These are phyloP conservation scores for Aspergillus novoparasiticus DNA, from an alignment of 2,329 filamentous ascomycete species.

Conservation along the genomic window DNA sequence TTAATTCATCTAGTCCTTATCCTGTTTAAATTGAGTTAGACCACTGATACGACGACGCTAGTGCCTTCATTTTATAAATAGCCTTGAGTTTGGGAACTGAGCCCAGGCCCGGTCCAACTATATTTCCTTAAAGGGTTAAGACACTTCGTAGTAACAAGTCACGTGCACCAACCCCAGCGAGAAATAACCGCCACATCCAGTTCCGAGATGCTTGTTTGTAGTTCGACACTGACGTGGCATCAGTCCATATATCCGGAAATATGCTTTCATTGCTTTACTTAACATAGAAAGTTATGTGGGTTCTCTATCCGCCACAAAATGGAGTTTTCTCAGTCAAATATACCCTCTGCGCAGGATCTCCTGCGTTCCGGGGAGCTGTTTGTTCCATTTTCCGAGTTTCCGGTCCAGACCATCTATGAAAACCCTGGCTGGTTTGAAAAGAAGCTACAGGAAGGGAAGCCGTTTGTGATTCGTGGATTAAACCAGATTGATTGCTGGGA, in stretches of 20 bases:
- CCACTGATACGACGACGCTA: neutral
- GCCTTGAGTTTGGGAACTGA: neutral
- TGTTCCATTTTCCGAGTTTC: conserved; percentile 25
- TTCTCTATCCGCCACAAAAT: neutral
- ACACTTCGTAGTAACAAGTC: neutral
- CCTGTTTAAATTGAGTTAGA: neutral
- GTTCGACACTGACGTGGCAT: conserved; percentile 1
- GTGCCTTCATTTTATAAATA: neutral
- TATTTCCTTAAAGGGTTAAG: conserved; percentile 14
- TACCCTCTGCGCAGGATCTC: conserved; percentile 15
- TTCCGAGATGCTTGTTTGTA: conserved; percentile 13
- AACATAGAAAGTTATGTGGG: neutral
- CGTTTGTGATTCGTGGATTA: conserved; percentile 39
- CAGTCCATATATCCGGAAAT: conserved; percentile 1
- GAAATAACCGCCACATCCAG: neutral
- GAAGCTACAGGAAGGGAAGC: conserved; percentile 33
- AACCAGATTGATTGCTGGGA: conserved; percentile 33
- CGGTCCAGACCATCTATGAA: conserved; percentile 11
- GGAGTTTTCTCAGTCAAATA: conserved; percentile 7
- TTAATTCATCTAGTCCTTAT: neutral
- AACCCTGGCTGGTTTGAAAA: conserved; percentile 31
- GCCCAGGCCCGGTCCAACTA: neutral
- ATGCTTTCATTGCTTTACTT: neutral
- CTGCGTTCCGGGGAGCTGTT: conserved; percentile 17
- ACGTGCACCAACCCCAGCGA: conserved; percentile 6